Conservation (phyloP, 108 stramenopile genomes). For the Pseudonitzschia pungens region DNA sequence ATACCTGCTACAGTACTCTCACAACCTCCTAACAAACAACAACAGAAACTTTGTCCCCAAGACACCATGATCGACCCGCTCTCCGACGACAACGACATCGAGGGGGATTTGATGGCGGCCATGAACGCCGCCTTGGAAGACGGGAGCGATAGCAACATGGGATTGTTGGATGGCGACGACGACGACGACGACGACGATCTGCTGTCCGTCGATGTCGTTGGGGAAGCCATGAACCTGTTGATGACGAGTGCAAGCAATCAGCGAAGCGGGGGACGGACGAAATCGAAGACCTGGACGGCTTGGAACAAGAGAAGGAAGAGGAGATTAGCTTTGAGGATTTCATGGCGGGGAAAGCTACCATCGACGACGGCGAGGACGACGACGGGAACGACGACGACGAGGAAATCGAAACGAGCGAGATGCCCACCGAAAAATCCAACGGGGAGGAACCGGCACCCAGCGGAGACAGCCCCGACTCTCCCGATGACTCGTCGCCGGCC, state of each 20-base stretch:
- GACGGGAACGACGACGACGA: not conserved
- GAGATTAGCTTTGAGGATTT: not conserved
- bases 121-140: not conserved
- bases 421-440: not conserved
- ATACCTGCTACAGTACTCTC: no score
- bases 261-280: no score
- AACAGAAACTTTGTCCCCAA: no score
- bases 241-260: no score
- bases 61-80: no score
- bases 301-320: not conserved
- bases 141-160: not conserved
- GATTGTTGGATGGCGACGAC: not conserved
- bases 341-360: not conserved
- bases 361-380: not conserved
- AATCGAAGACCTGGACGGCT: not conserved
- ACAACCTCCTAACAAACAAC: no score
- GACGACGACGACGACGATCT: not conserved
- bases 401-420: not conserved
- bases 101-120: constrained; percentile 1
- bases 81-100: not conserved
- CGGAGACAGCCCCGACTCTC: not conserved
- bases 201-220: not conserved
- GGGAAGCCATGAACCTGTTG: not conserved
- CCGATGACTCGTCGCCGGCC: no score
- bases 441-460: not conserved